These are phyloP conservation scores for Umbilicus rupestris DNA, from an alignment of 164 flowering plant genomes.

Conservation along the genomic window DNA sequence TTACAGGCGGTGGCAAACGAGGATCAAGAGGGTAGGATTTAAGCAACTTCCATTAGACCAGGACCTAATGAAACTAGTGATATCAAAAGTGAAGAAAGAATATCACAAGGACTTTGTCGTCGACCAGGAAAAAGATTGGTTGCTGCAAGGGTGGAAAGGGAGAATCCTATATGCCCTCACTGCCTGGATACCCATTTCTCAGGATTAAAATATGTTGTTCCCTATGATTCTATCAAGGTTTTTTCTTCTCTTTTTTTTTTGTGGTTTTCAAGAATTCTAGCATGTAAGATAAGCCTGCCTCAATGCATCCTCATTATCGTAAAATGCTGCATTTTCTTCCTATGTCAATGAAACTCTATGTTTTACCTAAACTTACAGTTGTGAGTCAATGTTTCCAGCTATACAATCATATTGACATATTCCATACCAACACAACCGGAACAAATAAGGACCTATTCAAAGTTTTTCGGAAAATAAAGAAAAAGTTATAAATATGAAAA, in stretches of 20 bases:
- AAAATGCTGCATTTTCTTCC: neutral
- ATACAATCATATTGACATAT: too few species aligned
- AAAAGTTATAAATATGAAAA: too few species aligned
- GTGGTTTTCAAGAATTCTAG: neutral
- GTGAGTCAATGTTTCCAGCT: too few species aligned
- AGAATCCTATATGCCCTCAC: slow-evolving; percentile 22
- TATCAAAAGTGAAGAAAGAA: slow-evolving; percentile 13
- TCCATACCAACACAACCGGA: too few species aligned
- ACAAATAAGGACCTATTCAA: too few species aligned
- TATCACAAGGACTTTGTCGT: slow-evolving; percentile 27
- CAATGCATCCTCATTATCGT: neutral
- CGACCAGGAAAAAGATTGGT: slow-evolving; percentile 25
- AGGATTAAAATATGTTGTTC: neutral
- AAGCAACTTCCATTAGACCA: slow-evolving; percentile 15
- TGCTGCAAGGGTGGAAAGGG: slow-evolving; percentile 39
- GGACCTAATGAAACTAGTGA: slow-evolving; percentile 15
- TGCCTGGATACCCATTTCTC: slow-evolving; percentile 20
- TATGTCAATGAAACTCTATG: neutral
- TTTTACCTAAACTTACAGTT: too few species aligned
- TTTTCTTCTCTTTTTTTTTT: too few species aligned
- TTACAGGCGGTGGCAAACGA: slow-evolving; percentile 36
- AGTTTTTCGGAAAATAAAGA: too few species aligned
- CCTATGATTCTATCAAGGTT: neutral
- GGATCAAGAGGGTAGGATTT: slow-evolving; percentile 21
- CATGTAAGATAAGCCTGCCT: neutral